phyloP scores from a whole-genome alignment of 352 stramenopile genomes.

The Phytophthora citrophthora region DNA sequence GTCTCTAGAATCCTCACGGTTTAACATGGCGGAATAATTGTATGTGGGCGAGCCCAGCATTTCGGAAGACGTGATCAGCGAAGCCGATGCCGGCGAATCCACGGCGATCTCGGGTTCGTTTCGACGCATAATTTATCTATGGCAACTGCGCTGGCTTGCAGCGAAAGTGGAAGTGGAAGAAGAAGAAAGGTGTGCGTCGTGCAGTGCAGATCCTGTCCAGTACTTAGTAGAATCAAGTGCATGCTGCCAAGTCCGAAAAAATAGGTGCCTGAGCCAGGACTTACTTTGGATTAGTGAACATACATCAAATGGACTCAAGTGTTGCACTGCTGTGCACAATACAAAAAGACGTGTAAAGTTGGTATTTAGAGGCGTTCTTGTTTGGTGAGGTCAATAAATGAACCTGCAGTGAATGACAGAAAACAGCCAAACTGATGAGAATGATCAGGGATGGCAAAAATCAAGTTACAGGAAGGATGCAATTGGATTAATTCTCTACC shows the following conservation, averaged over 20 bases:
- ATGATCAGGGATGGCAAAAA: constrained; percentile 5
- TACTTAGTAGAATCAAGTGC: constrained; percentile 23
- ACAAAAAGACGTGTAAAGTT: too few relatives aligned
- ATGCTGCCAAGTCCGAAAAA: constrained; percentile 3
- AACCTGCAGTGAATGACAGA: not conserved
- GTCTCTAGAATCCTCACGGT: constrained; percentile 33
- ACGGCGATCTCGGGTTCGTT: constrained; percentile 2
- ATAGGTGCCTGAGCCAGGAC: constrained; percentile 6
- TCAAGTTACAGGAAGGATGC: constrained; percentile 5
- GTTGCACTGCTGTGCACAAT: not conserved
- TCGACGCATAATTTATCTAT: constrained; percentile 9
- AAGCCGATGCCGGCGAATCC: constrained; percentile 28
- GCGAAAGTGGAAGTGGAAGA: constrained; percentile 20
- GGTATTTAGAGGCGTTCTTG: not conserved
- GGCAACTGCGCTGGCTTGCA: constrained; percentile 15
- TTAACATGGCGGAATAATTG: constrained; percentile 33
- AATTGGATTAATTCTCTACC: not conserved
- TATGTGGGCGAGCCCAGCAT: constrained; percentile 39
- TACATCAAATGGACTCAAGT: not conserved
- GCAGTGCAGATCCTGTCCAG: constrained; percentile 18
- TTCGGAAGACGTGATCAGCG: constrained; percentile 35
- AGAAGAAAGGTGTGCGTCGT: constrained; percentile 7
- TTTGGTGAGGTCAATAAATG: not conserved
- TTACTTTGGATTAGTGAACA: not conserved
- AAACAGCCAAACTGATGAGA: not conserved